These are phyloP conservation scores for Penicillium sp. DNA, from an alignment of 2,329 filamentous ascomycete species.

Conservation along the genomic window DNA sequence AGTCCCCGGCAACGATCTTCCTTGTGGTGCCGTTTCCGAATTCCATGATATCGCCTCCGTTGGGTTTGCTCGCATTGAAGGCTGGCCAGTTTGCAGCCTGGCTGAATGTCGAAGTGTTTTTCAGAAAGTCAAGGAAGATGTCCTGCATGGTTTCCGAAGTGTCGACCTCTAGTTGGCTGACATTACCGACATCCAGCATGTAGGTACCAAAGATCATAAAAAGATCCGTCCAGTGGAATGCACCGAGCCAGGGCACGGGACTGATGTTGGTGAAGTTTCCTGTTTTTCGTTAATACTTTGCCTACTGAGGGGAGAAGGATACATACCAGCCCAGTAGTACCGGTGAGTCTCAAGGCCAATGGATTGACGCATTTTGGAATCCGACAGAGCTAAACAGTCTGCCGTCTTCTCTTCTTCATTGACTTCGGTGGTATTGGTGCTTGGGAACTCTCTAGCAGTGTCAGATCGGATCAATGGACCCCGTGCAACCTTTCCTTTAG, in stretches of 20 bases:
- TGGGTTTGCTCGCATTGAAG: constrained; percentile 23
- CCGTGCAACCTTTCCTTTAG: constrained; percentile 14
- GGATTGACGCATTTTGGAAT: constrained; percentile 5
- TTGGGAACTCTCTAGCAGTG: constrained; percentile 14
- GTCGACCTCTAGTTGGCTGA: constrained; percentile 15
- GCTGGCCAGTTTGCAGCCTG: constrained; percentile 12
- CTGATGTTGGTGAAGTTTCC: constrained; percentile 44
- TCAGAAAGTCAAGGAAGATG: constrained; percentile 24
- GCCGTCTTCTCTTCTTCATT: constrained; percentile 6
- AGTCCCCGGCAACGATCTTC: constrained; percentile 2
- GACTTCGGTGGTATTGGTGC: constrained; percentile 13
- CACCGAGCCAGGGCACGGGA: constrained; percentile 43
- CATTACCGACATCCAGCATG: constrained; percentile 9
- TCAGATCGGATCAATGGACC: constrained; percentile 20
- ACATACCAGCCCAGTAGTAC: constrained; percentile 40
- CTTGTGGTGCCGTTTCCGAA: constrained; percentile 6
- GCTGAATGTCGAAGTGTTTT: constrained; percentile 9
- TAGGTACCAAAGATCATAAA: constrained; percentile 25
- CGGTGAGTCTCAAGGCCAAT: constrained; percentile 35
- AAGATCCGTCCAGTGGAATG: constrained; percentile 40
- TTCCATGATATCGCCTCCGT: constrained; percentile 4
- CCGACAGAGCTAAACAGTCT: constrained; percentile 9
- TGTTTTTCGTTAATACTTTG: background rate
- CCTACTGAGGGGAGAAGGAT: background rate
- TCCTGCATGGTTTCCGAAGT: constrained; percentile 27